Evolutionary conservation across 2,329 filamentous ascomycete genomes (phyloP).

Genomic region (Nigrograna mackinnonii): DNA sequence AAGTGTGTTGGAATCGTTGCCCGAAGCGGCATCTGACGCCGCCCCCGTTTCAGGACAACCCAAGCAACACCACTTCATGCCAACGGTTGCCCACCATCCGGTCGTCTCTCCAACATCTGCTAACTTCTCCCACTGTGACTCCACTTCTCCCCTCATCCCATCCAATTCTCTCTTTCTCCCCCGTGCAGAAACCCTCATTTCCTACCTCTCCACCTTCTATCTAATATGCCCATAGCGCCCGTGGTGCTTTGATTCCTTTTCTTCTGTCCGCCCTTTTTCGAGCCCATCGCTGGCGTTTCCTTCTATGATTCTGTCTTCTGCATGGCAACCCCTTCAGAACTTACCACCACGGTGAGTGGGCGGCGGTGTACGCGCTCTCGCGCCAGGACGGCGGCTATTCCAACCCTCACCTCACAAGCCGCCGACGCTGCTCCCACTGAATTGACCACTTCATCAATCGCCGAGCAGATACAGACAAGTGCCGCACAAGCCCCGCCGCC

Average conservation of each 20-base stretch:
- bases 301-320: constrained; percentile 36
- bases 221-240: constrained; percentile 41
- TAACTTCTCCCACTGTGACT: constrained; percentile 4
- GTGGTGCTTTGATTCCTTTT: constrained; percentile 27
- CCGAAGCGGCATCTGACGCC: constrained; percentile 39
- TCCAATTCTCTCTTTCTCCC: constrained; percentile 20
- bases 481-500: constrained; percentile 14
- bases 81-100: constrained; percentile 38
- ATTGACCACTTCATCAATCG: constrained; percentile 21
- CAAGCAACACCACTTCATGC: constrained; percentile 35
- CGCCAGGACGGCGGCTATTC: constrained; percentile 32
- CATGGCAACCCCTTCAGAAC: constrained; percentile 42
- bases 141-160: constrained; percentile 1
- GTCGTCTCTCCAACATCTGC: constrained; percentile 19
- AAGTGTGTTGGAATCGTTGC: constrained; percentile 39
- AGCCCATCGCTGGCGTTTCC: constrained; percentile 29
- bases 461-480: constrained; percentile 25
- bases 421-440: constrained; percentile 20
- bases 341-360: constrained; percentile 42
- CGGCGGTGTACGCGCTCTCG: constrained; percentile 43
- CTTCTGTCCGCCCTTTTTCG: constrained; percentile 31
- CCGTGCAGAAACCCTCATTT: no score
- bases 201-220: no score
- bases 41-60: constrained; percentile 36
- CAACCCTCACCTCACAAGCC: constrained; percentile 16